Evolutionary conservation across 2,329 filamentous ascomycete species (phyloP), one percentile per base, ranked within the genome.

Genomic region (Lachnellula cervina): DNA sequence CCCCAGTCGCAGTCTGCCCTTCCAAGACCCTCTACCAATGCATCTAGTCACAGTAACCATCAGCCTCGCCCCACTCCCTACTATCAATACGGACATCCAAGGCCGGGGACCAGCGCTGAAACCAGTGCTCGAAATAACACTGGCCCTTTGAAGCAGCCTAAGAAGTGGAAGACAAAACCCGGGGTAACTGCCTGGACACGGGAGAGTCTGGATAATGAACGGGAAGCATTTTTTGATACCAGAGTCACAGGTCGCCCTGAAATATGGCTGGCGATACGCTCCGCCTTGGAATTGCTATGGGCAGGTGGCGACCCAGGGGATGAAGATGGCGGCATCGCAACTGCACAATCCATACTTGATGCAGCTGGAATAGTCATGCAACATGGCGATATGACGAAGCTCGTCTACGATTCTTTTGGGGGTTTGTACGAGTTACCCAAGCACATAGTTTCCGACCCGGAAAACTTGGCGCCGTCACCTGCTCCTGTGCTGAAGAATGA

Each of bases 171-270:
- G 42, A 44, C 42, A 6, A 19, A 21, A 2, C 13, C 42, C 6
- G 19, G 42, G 7, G 42, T 19, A 21, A 44, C 17, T 14, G n/a
- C 74, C 16, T 95, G 89, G 89, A 91, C 88, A 1, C 82, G 80
- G n/a, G 68, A 73, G 16, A 76, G 86, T 52, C 76, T 96, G 2
- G 81, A 84, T 56, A 78, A 78, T 34, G 89, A 96, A 73, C 82
- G 93, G 49, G 75, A 74, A 49, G 90, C 90, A 59, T 97, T 95
- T 77, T 97, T 96, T 72, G 91, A 97, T 59, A 97, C 92, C 1
- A 78, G 90, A 47, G 89, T 95, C 16, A 88, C 87, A 0, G 90
- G 90, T 2, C 80, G 83, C 4, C 67, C 79, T 4, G 89, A 96
- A 71, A 80, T 94, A 25, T 97, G 93, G 93, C 83, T 83, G 63